Conservation (phyloP, 495 filamentous ascomycete genomes). For the Penicillium coffeae region DNA sequence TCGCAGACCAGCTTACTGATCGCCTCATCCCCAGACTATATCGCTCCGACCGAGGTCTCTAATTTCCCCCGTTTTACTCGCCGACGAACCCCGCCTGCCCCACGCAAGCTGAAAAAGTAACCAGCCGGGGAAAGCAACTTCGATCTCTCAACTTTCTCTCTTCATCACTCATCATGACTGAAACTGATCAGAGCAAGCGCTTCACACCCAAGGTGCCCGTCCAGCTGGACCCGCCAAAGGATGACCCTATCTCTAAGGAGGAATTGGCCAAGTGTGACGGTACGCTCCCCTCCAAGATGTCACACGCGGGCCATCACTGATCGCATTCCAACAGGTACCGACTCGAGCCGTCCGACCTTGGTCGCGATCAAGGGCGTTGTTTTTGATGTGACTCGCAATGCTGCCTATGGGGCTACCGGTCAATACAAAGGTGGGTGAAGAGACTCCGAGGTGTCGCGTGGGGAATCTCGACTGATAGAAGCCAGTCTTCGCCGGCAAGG, state of each 20-base stretch:
- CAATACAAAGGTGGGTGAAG: conserved; percentile 70
- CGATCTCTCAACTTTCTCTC: conserved; percentile 5
- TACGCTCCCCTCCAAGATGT: conserved; percentile 31
- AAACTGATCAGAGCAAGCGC: conserved; percentile 44
- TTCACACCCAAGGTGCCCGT: conserved; percentile 86
- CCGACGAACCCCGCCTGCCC: conserved; percentile 13
- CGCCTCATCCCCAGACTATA: background rate
- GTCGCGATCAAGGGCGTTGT: conserved; percentile 96
- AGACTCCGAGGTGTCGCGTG: background rate
- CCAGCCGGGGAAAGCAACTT: background rate
- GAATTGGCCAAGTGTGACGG: conserved; percentile 79
- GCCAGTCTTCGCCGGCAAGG: conserved; percentile 90
- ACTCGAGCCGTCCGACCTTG: conserved; percentile 67
- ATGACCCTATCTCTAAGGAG: conserved; percentile 73
- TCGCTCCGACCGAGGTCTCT: background rate
- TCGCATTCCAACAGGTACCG: conserved; percentile 40
- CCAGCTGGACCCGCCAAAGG: conserved; percentile 77
- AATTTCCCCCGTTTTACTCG: background rate
- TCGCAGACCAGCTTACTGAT: background rate
- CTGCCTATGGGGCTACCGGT: conserved; percentile 76
- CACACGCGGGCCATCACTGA: background rate
- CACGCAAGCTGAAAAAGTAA: no score
- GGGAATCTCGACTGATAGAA: conserved; percentile 9
- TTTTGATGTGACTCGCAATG: conserved; percentile 88
- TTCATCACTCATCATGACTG: conserved; percentile 28